Conservation (phyloP, 176 grass and related monocot genomes). For the Triticum dicoccoides region DNA sequence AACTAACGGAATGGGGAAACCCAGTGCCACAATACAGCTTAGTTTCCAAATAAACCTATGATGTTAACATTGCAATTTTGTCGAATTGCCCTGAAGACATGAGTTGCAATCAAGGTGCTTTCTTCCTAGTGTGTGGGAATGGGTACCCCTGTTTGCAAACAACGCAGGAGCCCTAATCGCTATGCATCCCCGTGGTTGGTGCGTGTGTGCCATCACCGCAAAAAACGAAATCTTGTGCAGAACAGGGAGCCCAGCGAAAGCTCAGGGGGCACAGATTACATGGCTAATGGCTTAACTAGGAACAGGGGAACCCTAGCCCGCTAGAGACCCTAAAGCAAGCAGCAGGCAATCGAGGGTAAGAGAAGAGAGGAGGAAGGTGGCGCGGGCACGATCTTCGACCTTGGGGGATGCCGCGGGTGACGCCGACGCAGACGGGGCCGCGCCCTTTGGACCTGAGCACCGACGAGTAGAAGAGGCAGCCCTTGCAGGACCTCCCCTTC, state of each 20-base stretch:
- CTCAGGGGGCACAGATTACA: not conserved
- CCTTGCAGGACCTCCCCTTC: slow-evolving; percentile 81
- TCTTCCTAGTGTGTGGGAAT: not conserved
- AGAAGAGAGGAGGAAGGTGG: not conserved
- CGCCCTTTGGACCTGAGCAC: slow-evolving; percentile 51
- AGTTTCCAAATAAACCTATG: not conserved
- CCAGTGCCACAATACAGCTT: not conserved
- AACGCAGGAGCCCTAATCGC: not conserved
- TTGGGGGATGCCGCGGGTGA: slow-evolving; percentile 60
- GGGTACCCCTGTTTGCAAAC: not conserved
- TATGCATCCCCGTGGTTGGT: not conserved
- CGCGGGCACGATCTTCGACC: slow-evolving; percentile 17
- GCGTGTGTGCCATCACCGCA: not conserved
- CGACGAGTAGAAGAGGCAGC: slow-evolving; percentile 89
- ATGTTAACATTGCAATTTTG: not conserved
- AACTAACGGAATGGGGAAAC: not conserved
- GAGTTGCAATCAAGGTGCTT: not conserved
- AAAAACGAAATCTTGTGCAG: not conserved
- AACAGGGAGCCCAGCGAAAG: not conserved
- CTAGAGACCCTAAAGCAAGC: not conserved
- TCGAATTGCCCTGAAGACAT: not conserved
- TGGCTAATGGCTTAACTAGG: not conserved
- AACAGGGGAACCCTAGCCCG: slow-evolving; percentile 20
- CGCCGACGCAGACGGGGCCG: slow-evolving; percentile 72
- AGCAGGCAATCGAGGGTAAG: not conserved